Conservation (phyloP, 306 rosid genomes). For the Dryas drummondii region DNA sequence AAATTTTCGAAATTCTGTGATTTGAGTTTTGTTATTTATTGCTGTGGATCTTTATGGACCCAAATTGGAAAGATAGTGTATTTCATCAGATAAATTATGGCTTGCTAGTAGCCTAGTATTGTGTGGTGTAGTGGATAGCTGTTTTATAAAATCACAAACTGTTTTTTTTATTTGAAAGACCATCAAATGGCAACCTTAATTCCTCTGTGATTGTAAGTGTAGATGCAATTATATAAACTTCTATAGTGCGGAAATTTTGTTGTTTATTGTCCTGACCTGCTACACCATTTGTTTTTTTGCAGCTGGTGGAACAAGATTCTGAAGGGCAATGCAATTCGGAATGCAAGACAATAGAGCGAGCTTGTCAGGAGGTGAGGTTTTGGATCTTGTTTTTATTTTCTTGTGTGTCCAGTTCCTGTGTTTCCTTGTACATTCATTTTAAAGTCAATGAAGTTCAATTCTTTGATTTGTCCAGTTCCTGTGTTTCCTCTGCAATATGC, state of each 20-base stretch:
- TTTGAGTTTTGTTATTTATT: slow-evolving; percentile 16
- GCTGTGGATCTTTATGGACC: neutral
- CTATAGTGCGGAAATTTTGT: neutral
- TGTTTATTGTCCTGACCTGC: slow-evolving; percentile 1
- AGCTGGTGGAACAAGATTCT: slow-evolving; percentile 85
- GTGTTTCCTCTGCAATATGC: neutral
- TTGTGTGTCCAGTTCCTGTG: neutral
- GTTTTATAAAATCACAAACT: neutral
- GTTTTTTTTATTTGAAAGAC: too few species aligned
- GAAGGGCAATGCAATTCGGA: slow-evolving; percentile 98
- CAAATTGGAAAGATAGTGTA: neutral
- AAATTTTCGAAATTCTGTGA: neutral
- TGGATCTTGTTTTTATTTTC: slow-evolving; percentile 7
- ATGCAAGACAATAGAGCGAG: slow-evolving; percentile 93
- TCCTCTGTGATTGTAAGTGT: neutral
- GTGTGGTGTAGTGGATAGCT: neutral
- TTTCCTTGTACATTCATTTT: neutral
- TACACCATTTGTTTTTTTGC: slow-evolving; percentile 25
- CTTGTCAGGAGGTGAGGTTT: slow-evolving; percentile 75
- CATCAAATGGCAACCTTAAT: neutral
- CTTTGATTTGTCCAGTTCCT: neutral
- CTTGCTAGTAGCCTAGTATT: neutral
- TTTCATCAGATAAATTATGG: neutral
- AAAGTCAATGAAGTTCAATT: neutral
- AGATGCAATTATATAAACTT: neutral